phyloP scores from a whole-genome alignment of 2,329 filamentous ascomycete genomes.

The Dryadomyces quercivorus region DNA sequence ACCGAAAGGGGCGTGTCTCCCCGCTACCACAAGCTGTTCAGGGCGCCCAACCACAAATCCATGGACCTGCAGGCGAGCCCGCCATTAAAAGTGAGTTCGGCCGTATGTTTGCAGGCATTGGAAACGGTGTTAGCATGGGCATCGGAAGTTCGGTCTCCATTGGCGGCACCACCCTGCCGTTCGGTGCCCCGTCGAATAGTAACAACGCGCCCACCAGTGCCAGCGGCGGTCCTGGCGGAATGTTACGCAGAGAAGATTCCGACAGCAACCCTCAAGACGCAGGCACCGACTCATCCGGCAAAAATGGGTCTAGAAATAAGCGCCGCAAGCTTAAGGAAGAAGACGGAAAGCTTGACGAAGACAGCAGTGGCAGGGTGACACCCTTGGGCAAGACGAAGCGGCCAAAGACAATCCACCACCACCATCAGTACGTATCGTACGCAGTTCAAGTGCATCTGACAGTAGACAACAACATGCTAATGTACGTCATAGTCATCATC shows the following conservation, averaged over 20 bases:
- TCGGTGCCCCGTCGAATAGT: constrained; percentile 21
- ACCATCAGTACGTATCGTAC: constrained; percentile 46
- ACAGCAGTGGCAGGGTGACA: constrained; percentile 48
- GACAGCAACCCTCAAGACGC: constrained; percentile 32
- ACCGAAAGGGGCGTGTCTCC: constrained; percentile 71
- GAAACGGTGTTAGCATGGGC: constrained; percentile 35
- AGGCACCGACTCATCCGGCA: constrained; percentile 23
- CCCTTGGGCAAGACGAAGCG: constrained; percentile 51
- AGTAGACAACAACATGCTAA: neutral
- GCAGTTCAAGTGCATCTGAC: no score
- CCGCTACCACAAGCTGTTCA: constrained; percentile 89
- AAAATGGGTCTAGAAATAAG: constrained; percentile 36
- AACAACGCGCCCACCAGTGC: neutral
- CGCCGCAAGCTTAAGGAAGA: constrained; percentile 69
- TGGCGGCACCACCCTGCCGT: constrained; percentile 29
- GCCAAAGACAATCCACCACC: constrained; percentile 52
- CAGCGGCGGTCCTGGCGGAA: neutral
- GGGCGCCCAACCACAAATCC: constrained; percentile 70
- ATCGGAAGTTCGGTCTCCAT: constrained; percentile 39
- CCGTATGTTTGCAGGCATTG: constrained; percentile 91
- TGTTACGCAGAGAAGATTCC: constrained; percentile 40
- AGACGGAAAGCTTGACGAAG: constrained; percentile 54
- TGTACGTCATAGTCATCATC: constrained; percentile 19
- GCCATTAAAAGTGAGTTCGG: constrained; percentile 93
- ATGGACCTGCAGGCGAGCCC: constrained; percentile 69